phyloP scores from a whole-genome alignment of 164 flowering plant species.

The Taxillus chinensis region DNA sequence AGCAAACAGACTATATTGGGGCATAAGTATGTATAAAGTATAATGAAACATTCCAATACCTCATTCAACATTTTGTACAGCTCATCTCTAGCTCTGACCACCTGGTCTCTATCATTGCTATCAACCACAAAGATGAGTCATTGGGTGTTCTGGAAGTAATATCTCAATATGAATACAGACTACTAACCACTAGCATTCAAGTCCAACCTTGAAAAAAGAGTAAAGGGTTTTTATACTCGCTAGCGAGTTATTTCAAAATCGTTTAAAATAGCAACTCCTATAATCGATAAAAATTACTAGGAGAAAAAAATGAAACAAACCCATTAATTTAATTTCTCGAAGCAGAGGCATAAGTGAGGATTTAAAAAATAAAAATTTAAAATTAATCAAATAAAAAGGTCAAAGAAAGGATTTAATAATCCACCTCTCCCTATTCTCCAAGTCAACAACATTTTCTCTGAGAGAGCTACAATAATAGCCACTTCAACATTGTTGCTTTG shows the following conservation, averaged over 20 bases:
- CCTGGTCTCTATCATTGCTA: slow-evolving; percentile 24
- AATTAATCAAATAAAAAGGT: background rate
- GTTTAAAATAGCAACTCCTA: too few species aligned
- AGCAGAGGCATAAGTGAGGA: too few species aligned
- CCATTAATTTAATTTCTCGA: background rate
- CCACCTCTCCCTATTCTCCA: slow-evolving; percentile 42
- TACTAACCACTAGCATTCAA: too few species aligned
- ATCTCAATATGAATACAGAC: too few species aligned
- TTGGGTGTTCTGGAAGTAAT: slow-evolving; percentile 25
- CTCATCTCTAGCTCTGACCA: slow-evolving; percentile 26
- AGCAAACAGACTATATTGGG: too few species aligned
- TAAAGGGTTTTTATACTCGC: too few species aligned
- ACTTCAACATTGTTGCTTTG: slow-evolving; percentile 4
- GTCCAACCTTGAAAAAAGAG: too few species aligned
- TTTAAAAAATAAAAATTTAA: background rate
- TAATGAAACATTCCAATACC: slow-evolving; percentile 3
- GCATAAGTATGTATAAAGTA: too few species aligned
- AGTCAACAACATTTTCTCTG: slow-evolving; percentile 36
- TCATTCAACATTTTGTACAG: slow-evolving; percentile 24
- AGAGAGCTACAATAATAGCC: slow-evolving; percentile 28
- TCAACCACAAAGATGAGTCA: slow-evolving; percentile 25
- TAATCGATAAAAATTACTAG: too few species aligned
- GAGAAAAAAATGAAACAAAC: too few species aligned
- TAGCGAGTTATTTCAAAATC: too few species aligned
- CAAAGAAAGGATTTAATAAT: slow-evolving; percentile 1